Percentiles rank a stretch among this genome's conserved stretches.
phyloP scores from a whole-genome alignment of 805 yeast genomes.

The Candida tibetensis region DNA sequence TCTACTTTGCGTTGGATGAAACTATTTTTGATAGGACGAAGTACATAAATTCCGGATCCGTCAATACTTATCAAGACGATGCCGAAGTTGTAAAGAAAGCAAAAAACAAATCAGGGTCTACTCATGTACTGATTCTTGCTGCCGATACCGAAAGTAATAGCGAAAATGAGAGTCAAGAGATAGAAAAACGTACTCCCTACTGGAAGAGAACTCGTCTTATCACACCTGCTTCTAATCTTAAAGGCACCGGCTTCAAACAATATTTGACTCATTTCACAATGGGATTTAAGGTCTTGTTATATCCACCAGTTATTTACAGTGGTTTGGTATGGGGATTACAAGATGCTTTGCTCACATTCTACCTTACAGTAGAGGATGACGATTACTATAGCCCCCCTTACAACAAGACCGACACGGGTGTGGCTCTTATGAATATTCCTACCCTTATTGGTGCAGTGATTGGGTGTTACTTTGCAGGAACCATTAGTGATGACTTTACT shows the following conservation, averaged over 20 bases:
- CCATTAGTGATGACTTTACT: slow-evolving; percentile 57
- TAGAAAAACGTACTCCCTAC: slow-evolving; percentile 40
- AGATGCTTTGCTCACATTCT: slow-evolving; percentile 72
- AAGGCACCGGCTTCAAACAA: slow-evolving; percentile 66
- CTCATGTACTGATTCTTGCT: neutral
- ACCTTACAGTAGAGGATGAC: slow-evolving; percentile 70
- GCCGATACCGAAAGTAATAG: no score
- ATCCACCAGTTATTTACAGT: slow-evolving; percentile 63
- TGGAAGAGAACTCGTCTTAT: slow-evolving; percentile 47
- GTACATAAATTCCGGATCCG: slow-evolving; percentile 1
- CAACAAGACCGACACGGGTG: slow-evolving; percentile 61
- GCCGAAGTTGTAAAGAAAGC: neutral
- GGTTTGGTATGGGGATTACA: slow-evolving; percentile 81
- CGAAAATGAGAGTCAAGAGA: no score
- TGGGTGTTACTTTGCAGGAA: slow-evolving; percentile 66
- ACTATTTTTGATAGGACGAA: slow-evolving; percentile 60
- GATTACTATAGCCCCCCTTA: slow-evolving; percentile 64
- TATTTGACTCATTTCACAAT: slow-evolving; percentile 50
- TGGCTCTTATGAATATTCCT: slow-evolving; percentile 75
- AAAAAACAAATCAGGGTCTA: neutral
- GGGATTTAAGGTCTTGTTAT: slow-evolving; percentile 55
- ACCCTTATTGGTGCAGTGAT: slow-evolving; percentile 62
- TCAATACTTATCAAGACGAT: neutral
- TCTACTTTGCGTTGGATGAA: slow-evolving; percentile 66
- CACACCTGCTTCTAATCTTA: slow-evolving; percentile 57